A percentile compares a stretch with the other conserved stretches of the same genome.
Conservation (phyloP, 2,329 filamentous ascomycete species). For the Aspergillus fumigatus region DNA sequence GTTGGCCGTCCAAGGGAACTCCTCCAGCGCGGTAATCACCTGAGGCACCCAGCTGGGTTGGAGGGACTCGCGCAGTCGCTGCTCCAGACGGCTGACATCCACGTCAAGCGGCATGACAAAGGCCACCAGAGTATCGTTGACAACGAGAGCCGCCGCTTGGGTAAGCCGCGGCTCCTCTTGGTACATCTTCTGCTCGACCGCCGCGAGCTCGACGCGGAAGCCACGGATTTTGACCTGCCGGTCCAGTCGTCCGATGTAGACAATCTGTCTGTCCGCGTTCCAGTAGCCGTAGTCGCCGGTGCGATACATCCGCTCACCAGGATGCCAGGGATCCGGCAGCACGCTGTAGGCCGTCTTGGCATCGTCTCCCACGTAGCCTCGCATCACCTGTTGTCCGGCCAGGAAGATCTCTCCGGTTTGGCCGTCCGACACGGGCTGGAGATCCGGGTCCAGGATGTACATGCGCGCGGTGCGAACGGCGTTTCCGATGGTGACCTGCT, state of each 20-base stretch:
- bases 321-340: neutral
- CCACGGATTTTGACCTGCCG: slow-evolving; percentile 1
- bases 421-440: neutral
- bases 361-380: neutral
- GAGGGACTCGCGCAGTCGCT: neutral
- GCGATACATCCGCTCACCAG: slow-evolving; percentile 1
- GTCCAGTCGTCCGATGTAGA: neutral
- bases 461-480: neutral
- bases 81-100: neutral
- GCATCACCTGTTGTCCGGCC: neutral
- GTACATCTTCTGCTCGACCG: neutral
- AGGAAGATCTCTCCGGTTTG: neutral
- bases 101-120: neutral
- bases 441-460: neutral
- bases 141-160: neutral
- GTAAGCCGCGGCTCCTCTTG: neutral
- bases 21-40: neutral
- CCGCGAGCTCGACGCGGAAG: neutral
- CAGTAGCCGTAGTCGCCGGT: slow-evolving; percentile 1
- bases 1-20: neutral
- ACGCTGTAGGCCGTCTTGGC: neutral
- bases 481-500: neutral
- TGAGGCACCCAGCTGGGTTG: neutral
- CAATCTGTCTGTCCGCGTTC: neutral
- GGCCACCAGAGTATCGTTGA: neutral